Percentiles rank a stretch among this genome's conserved stretches.
These are phyloP conservation scores for Chrysoporthe deuterocubensis DNA, from an alignment of 2,329 filamentous ascomycete genomes.

Conservation along the genomic window DNA sequence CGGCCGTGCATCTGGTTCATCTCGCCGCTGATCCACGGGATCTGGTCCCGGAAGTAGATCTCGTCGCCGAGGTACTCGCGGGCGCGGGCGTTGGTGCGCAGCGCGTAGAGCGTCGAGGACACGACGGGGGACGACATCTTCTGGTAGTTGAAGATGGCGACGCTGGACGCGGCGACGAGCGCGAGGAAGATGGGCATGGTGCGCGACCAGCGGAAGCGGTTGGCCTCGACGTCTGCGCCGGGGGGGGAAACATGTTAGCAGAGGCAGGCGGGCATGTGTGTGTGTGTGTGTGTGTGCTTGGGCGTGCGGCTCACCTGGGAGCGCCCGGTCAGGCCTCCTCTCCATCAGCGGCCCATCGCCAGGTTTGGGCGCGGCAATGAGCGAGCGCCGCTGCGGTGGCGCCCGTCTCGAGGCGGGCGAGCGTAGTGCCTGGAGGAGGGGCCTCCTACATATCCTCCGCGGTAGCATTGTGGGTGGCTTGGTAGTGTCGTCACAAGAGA, in stretches of 20 bases:
- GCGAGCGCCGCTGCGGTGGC: constrained; percentile 46
- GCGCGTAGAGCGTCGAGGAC: constrained; percentile 86
- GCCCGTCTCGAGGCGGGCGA: constrained; percentile 17
- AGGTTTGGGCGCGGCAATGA: constrained; percentile 59
- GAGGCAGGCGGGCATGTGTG: too few species aligned
- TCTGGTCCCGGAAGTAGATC: constrained; percentile 77
- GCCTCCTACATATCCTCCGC: constrained; percentile 26
- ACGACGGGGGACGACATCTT: constrained; percentile 87
- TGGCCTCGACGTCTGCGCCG: constrained; percentile 45
- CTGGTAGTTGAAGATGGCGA: constrained; percentile 99
- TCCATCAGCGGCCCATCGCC: constrained; percentile 69
- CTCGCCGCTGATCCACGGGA: constrained; percentile 83
- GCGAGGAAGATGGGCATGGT: constrained; percentile 81
- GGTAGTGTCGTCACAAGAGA: neutral
- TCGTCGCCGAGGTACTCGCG: constrained; percentile 83
- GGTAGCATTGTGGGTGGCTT: constrained; percentile 18
- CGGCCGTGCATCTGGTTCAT: constrained; percentile 93
- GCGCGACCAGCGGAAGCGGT: constrained; percentile 65
- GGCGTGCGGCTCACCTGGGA: constrained; percentile 57
- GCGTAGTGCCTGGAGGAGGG: constrained; percentile 21
- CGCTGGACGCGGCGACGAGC: constrained; percentile 70
- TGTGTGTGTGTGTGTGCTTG: neutral
- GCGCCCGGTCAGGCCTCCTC: constrained; percentile 66
- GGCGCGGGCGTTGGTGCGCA: constrained; percentile 78
- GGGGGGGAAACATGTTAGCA: neutral